A percentile compares a stretch with the other conserved stretches of the same genome.
These are phyloP conservation scores for Peronospora tabacina DNA, from an alignment of 352 stramenopile species.

Conservation along the genomic window DNA sequence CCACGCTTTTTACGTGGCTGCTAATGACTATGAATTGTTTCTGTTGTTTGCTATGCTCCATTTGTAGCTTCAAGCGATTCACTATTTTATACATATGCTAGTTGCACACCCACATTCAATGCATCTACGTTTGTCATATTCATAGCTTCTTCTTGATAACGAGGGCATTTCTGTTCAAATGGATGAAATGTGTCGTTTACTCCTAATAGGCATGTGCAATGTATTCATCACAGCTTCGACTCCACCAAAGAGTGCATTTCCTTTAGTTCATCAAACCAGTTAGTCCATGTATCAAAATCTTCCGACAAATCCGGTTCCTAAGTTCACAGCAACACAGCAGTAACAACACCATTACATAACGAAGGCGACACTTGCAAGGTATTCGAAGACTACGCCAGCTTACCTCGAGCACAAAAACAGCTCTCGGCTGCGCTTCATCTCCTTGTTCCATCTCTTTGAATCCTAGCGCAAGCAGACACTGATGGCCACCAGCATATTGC, in stretches of 20 bases:
- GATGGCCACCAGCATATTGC: slow-evolving; percentile 47
- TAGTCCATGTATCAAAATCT: slow-evolving; percentile 73
- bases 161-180: too few relatives aligned
- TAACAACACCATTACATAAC: background rate
- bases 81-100: slow-evolving; percentile 34
- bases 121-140: slow-evolving; percentile 29
- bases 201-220: background rate
- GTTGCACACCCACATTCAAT: slow-evolving; percentile 45
- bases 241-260: slow-evolving; percentile 48
- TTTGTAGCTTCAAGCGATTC: slow-evolving; percentile 11
- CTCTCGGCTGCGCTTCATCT: slow-evolving; percentile 24
- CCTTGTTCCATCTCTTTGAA: slow-evolving; percentile 58
- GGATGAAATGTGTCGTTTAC: background rate
- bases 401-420: slow-evolving; percentile 67
- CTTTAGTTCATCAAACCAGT: slow-evolving; percentile 74
- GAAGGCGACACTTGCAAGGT: background rate
- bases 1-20: slow-evolving; percentile 36
- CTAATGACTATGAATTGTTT: background rate
- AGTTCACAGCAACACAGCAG: slow-evolving; percentile 2
- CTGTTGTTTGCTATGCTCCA: too few relatives aligned
- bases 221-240: slow-evolving; percentile 23
- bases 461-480: slow-evolving; percentile 61
- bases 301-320: slow-evolving; percentile 65
- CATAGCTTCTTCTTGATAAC: background rate
- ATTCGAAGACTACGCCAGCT: background rate